A percentile compares a stretch with the other conserved stretches of the same genome.
Evolutionary conservation across 2,329 filamentous ascomycete species (phyloP).

Genomic region (Microsporum canis): DNA sequence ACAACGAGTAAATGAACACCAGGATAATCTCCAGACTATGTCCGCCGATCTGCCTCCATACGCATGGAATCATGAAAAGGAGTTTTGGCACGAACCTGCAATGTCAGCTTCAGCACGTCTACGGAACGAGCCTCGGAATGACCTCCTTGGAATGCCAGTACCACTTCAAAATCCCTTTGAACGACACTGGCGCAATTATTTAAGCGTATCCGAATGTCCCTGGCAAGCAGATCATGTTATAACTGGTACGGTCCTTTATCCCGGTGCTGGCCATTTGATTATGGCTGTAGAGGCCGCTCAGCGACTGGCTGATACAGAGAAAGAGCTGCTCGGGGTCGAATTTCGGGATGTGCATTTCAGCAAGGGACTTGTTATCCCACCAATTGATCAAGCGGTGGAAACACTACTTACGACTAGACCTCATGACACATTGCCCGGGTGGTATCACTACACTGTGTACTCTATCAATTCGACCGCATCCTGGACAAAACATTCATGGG

Average conservation of each 20-base stretch:
- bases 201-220: conserved; percentile 19
- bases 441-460: no score
- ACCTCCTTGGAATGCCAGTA: conserved; percentile 19
- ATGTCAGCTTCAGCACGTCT: conserved; percentile 15
- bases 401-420: no score
- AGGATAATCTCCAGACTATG: background rate
- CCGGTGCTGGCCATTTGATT: conserved; percentile 32
- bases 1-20: background rate
- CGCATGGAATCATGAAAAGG: background rate
- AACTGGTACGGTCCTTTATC: conserved; percentile 29
- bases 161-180: conserved; percentile 21
- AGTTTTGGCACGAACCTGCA: conserved; percentile 19
- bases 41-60: conserved; percentile 21
- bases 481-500: no score
- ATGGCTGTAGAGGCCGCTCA: conserved; percentile 31
- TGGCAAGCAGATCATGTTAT: conserved; percentile 39
- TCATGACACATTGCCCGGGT: no score
- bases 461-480: no score
- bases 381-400: no score
- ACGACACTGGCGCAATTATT: conserved; percentile 32
- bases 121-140: conserved; percentile 11
- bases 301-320: no score
- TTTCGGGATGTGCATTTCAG: no score
- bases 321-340: no score
- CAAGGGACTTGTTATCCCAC: no score